Evolutionary conservation across 2,329 filamentous ascomycete species (phyloP).

Genomic region (Paecilomyces niveus): DNA sequence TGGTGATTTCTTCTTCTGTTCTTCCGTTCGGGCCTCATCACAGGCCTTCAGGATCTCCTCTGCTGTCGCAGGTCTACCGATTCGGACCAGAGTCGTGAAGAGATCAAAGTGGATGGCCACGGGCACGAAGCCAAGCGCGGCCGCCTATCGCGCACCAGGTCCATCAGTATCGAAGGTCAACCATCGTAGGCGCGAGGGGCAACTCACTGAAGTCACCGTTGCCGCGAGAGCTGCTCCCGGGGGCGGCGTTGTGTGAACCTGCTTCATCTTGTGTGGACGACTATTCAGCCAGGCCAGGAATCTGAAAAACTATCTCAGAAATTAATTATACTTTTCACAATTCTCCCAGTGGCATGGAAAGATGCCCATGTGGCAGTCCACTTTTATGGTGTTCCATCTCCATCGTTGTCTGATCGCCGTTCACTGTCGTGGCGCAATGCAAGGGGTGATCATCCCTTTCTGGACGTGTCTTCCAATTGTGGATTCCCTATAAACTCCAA

Average conservation of each 20-base stretch:
- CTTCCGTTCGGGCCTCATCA: conserved; percentile 11
- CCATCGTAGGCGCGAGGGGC: background rate
- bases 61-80: conserved; percentile 18
- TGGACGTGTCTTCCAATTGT: background rate
- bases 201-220: conserved; percentile 18
- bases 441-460: background rate
- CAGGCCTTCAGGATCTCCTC: conserved; percentile 19
- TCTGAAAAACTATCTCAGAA: background rate
- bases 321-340: background rate
- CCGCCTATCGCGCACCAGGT: conserved; percentile 13
- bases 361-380: background rate
- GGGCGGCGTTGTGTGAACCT: conserved; percentile 1
- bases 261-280: background rate
- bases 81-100: conserved; percentile 20
- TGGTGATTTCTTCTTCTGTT: conserved; percentile 8
- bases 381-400: background rate
- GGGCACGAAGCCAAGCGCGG: conserved; percentile 29
- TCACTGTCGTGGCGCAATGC: background rate
- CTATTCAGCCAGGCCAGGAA: background rate
- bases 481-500: background rate
- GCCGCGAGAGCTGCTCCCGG: conserved; percentile 20
- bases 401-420: background rate
- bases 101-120: conserved; percentile 26
- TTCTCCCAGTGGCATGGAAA: background rate
- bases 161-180: background rate